Evolutionary conservation across 2,329 filamentous ascomycete genomes (phyloP).

Genomic region (Hypoxylon sp.): DNA sequence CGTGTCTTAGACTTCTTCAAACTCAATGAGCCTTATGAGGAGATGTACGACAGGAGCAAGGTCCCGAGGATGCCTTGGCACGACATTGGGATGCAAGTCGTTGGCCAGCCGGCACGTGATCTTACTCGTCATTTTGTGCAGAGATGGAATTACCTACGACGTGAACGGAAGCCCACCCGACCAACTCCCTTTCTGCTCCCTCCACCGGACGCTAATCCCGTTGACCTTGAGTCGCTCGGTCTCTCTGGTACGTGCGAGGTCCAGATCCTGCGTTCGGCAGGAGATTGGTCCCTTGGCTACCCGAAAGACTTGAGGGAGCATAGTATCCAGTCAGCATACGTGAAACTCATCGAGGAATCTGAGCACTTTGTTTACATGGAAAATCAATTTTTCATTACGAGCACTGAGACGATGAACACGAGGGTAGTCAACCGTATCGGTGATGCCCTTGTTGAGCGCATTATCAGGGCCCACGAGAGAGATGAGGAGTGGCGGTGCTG

Average conservation of each 20-base stretch:
- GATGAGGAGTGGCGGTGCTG: conserved; percentile 92
- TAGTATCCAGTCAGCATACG: conserved; percentile 96
- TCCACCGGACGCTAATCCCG: conserved; percentile 89
- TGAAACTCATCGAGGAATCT: conserved; percentile 93
- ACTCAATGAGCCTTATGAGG: conserved; percentile 94
- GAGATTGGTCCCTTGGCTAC: conserved; percentile 92
- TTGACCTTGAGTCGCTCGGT: conserved; percentile 88
- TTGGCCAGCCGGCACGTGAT: conserved; percentile 94
- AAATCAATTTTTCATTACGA: conserved; percentile 98
- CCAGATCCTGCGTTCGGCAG: conserved; percentile 92
- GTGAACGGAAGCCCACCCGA: conserved; percentile 91
- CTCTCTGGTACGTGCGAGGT: conserved; percentile 96
- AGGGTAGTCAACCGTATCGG: conserved; percentile 94
- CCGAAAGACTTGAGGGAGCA: conserved; percentile 81
- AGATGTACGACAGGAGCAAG: conserved; percentile 96
- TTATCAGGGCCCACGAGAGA: conserved; percentile 85
- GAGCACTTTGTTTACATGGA: conserved; percentile 99
- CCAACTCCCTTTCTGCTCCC: conserved; percentile 94
- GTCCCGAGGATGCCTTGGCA: conserved; percentile 98
- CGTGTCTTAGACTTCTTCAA: conserved; percentile 95
- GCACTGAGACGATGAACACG: conserved; percentile 87
- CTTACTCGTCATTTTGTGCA: conserved; percentile 97
- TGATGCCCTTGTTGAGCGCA: conserved; percentile 92
- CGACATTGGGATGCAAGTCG: conserved; percentile 97
- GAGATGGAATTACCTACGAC: conserved; percentile 96